Percentiles rank a stretch among this genome's conserved stretches.
These are phyloP conservation scores for Citrullus colocynthis DNA, from an alignment of 306 rosid genomes.

Conservation along the genomic window DNA sequence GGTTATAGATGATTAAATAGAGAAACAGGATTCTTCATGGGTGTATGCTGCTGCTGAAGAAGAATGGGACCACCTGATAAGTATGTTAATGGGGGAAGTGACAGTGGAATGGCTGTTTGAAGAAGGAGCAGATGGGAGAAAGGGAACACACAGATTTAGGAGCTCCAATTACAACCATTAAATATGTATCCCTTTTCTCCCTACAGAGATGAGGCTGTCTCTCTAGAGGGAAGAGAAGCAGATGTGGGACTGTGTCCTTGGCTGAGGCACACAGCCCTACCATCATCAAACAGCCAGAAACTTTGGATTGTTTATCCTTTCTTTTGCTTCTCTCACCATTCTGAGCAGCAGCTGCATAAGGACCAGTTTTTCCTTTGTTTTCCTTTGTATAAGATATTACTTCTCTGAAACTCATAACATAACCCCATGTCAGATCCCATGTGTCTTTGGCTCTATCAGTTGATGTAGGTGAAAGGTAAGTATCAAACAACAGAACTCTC, in stretches of 20 bases:
- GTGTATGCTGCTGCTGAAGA: constrained; percentile 1
- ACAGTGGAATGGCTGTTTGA: constrained; percentile 42
- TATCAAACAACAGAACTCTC: constrained; percentile 29
- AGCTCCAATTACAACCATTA: constrained; percentile 50
- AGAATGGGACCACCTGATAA: constrained; percentile 60
- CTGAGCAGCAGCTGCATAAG: constrained; percentile 4
- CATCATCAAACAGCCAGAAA: constrained; percentile 7
- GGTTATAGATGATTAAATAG: not conserved
- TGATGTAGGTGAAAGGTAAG: constrained; percentile 35
- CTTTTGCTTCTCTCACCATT: not conserved
- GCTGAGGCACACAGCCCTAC: constrained; percentile 15
- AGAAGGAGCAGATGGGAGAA: constrained; percentile 75
- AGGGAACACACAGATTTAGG: constrained; percentile 64
- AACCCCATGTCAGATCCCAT: constrained; percentile 50
- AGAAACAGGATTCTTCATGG: constrained; percentile 7
- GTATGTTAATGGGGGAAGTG: constrained; percentile 37
- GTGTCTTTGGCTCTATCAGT: constrained; percentile 34
- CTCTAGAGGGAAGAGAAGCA: constrained; percentile 17
- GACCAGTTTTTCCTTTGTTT: constrained; percentile 24
- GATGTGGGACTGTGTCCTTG: constrained; percentile 25
- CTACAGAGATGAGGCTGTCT: constrained; percentile 38
- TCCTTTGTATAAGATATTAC: constrained; percentile 8
- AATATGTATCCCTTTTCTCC: constrained; percentile 34
- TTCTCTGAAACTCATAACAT: constrained; percentile 34
- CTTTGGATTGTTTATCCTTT: constrained; percentile 2